Conservation (phyloP, 1,139 yeast species). For the Blastobotrys proliferans region DNA sequence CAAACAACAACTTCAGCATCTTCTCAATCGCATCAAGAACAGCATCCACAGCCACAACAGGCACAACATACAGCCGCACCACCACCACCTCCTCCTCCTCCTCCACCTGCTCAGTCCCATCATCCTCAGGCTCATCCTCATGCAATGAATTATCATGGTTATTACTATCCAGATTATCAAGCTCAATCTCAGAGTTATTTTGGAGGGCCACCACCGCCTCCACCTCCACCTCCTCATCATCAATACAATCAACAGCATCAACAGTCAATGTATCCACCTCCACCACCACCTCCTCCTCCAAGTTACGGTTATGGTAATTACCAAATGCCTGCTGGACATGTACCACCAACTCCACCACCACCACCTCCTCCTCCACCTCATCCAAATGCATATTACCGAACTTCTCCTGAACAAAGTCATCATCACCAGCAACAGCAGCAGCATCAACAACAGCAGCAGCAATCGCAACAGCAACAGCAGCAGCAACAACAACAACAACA, state of each 20-base stretch:
- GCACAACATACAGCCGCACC: neutral
- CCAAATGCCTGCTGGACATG: neutral
- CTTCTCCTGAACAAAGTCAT: too few relatives aligned
- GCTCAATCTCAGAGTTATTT: neutral
- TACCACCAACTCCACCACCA: conserved; percentile 9
- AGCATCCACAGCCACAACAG: neutral
- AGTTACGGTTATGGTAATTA: neutral
- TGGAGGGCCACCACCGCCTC: conserved; percentile 4
- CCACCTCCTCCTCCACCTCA: neutral
- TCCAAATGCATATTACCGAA: neutral
- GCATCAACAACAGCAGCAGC: conserved; percentile 2
- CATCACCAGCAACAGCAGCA: conserved; percentile 1
- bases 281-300: conserved; percentile 9
- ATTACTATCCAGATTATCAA: conserved; percentile 3
- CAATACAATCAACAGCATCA: conserved; percentile 1
- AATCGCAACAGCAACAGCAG: neutral
- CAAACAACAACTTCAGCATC: neutral
- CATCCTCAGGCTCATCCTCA: neutral
- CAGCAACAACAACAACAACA: conserved; percentile 14
- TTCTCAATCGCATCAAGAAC: conserved; percentile 5
- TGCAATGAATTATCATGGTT: conserved; percentile 1
- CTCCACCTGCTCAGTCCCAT: neutral
- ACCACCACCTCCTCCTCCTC: conserved; percentile 1
- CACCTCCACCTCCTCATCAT: conserved; percentile 3
- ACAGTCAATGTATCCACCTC: conserved; percentile 1